These are phyloP conservation scores for Dioscorea dumetorum DNA, from an alignment of 106 monocot species.

Conservation along the genomic window DNA sequence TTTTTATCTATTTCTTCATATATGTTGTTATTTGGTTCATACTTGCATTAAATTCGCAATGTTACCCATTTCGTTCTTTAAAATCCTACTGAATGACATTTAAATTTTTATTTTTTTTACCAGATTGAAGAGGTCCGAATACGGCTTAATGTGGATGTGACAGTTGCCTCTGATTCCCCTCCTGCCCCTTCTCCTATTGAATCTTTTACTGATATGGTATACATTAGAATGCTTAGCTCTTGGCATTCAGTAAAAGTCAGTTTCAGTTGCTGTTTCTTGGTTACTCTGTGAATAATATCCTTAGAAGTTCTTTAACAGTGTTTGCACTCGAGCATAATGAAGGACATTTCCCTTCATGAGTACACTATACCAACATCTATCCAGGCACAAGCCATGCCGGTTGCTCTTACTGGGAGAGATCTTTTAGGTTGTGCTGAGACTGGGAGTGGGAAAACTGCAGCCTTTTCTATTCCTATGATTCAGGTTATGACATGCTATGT, in stretches of 20 bases:
- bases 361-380: conserved; percentile 52
- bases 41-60: neutral
- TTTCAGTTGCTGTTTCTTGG: neutral
- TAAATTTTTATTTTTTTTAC: neutral
- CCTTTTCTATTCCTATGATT: conserved; percentile 63
- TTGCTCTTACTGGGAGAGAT: conserved; percentile 51
- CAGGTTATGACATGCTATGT: conserved; percentile 21
- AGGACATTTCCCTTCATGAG: conserved; percentile 49
- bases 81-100: neutral
- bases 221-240: neutral
- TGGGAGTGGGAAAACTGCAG: conserved; percentile 66
- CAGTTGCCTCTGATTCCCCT: conserved; percentile 26
- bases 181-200: conserved; percentile 45
- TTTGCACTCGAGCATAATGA: conserved; percentile 44
- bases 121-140: conserved; percentile 51
- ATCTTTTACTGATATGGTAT: conserved; percentile 51
- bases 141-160: conserved; percentile 52
- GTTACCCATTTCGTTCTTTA: neutral
- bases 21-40: neutral
- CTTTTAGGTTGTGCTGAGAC: conserved; percentile 58
- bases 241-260: neutral
- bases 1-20: neutral
- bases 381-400: conserved; percentile 63
- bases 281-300: neutral
- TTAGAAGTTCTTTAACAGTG: conserved; percentile 15